Base-by-base conservation (phyloP, 2,329 filamentous ascomycete genomes). In the Hortaea werneckii region DNA sequence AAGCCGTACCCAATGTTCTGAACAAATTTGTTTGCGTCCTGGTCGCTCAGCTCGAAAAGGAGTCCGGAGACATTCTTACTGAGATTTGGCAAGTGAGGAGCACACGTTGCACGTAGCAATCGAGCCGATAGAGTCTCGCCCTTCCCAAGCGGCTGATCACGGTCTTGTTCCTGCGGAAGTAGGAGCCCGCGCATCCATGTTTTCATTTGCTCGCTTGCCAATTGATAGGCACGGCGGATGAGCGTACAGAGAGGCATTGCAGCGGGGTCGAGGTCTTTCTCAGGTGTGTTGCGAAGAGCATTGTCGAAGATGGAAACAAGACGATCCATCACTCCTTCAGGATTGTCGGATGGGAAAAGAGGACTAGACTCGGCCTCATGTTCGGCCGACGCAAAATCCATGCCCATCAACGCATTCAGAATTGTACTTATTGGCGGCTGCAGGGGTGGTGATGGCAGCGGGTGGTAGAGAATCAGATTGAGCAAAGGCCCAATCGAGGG, bases 1-100 rank as follows among this genome's bases (percentile, higher is more conserved):
- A 86, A 95, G 0, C 92, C 92, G 61, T 95, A 98, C 0, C 92
- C 92, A 9, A 98, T 86, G 55, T 95, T 95, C 43, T 85, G 76
- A 0, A 96, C 85, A 58, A 95, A 92, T 29, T 75, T 83, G 11
- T 76, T 77, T 0, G 89, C 78, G 56, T 95, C 82, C 56, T 82
- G 85, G 52, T 83, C 83, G 0, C 88, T 95, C 28, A 96, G 74
- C 53, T 94, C 85, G 62, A 94, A 98, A 50, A 95, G 77, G 26
- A 98, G 73, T 29, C 82, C 75, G 0, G 85, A 85, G 43, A 94
- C 83, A 12, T 79, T 78, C 40, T 85, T 80, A 12, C 87, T 79
- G 3, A 95, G 70, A 37, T 82, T 80, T 0, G 86, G 79, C 0
- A 85, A 77, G 38, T 79, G 66, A 0, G 88, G 77, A 10, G 85